Evolutionary conservation across 441 rosid genomes (phyloP).

Genomic region (Pelargonium citronellum): DNA sequence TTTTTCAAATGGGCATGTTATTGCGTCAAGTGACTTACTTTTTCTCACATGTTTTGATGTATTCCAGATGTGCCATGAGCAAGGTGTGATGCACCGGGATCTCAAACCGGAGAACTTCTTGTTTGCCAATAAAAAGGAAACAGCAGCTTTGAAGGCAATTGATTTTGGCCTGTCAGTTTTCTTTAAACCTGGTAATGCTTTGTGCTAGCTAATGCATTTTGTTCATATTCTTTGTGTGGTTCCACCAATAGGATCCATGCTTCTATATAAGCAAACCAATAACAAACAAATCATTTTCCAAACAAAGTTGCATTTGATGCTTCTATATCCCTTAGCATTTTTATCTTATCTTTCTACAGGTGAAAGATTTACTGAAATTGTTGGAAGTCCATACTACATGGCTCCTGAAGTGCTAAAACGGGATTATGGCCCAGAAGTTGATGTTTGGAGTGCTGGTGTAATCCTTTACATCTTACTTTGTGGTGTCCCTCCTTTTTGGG

Average conservation of each 20-base stretch:
- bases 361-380: slow-evolving; percentile 56
- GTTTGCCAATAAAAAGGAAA: slow-evolving; percentile 62
- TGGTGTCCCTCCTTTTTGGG: slow-evolving; percentile 76
- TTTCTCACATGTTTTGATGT: background rate
- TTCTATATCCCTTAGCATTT: background rate
- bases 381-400: slow-evolving; percentile 77
- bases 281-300: background rate
- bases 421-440: slow-evolving; percentile 63
- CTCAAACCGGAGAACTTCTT: slow-evolving; percentile 65
- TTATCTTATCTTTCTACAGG: slow-evolving; percentile 30
- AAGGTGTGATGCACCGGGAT: slow-evolving; percentile 67
- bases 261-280: background rate
- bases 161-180: slow-evolving; percentile 71
- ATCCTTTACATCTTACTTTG: slow-evolving; percentile 69
- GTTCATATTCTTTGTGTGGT: background rate
- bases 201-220: slow-evolving; percentile 2
- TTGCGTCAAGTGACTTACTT: no score
- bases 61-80: slow-evolving; percentile 53
- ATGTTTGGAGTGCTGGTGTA: slow-evolving; percentile 78
- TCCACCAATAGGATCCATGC: slow-evolving; percentile 8
- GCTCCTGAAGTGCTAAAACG: slow-evolving; percentile 72
- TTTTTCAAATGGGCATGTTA: no score
- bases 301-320: background rate
- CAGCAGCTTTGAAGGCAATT: slow-evolving; percentile 57
- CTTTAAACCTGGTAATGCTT: slow-evolving; percentile 57